Base-by-base conservation (phyloP, 176 grass and related monocot species). In the Musa schizocarpa region DNA sequence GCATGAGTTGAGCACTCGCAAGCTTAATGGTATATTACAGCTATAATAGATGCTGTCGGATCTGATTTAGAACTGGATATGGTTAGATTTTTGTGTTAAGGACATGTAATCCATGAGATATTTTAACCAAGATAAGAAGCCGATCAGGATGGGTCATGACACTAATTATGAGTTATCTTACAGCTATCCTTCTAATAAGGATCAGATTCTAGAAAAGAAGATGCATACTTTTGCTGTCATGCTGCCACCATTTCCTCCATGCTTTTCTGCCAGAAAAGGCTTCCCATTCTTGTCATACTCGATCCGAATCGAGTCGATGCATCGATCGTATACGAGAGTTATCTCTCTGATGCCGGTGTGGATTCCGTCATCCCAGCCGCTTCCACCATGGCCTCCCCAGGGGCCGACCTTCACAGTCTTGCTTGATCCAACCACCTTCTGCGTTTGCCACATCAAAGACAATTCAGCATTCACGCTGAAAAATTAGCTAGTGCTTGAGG, bases 371-470 rank as follows among this genome's bases (percentile, higher is more conserved):
- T 88, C 82, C 86, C 82, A 88, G 63, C 48, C 70, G 52, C 12
- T 78, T 61, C 86, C 79, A 27, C 71, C 75, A 68, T 52, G 49
- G n/a, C 86, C 81, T 70, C 86, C 86, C 78, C 78, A 84, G 6
- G 79, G 86, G 1, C 75, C 82, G 66, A 82, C 71, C 54, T 7
- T 75, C 74, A 88, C 69, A 2, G 52, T 73, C 65, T 84, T 88
- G 86, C 71, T 79, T 51, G 82, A 88, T 16, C 81, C 65, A 56
- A 84, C 56, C 50, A 84, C 62, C 69, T 63, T 75, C 11, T 68
- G 65, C 11, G 48, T 16, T 43, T 70, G 68, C 68, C 51, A 19
- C 3, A 51, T 6, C 34, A 43, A 43, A 43, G 34, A 5, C 34
- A 43, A 43, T 6, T 29, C 29, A 29, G 29, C 29, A 29, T 29